Conservation (phyloP, 169 alveolate genomes). For the Cystoisospora suis region DNA sequence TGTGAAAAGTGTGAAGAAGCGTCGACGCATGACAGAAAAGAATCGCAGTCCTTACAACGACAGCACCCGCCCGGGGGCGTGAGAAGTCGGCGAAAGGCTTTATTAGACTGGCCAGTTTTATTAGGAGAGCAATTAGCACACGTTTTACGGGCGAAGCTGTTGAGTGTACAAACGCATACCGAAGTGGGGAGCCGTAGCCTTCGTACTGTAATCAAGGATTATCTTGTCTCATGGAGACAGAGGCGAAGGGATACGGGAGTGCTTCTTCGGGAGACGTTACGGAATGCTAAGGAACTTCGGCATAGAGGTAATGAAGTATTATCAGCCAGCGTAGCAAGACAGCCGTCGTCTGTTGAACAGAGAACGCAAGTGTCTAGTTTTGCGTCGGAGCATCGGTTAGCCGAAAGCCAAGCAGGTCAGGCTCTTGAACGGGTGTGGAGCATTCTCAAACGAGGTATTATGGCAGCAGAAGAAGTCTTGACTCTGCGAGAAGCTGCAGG, state of each 20-base stretch:
- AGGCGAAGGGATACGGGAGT: not conserved
- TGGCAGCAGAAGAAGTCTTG: conserved; percentile 3
- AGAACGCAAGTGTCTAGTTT: not conserved
- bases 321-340: too few relatives aligned
- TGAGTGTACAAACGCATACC: not conserved
- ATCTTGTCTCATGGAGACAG: not conserved
- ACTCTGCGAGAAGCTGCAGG: not conserved
- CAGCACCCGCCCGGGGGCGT: not conserved
- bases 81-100: not conserved
- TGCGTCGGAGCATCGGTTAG: not conserved
- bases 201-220: not conserved
- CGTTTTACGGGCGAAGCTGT: not conserved
- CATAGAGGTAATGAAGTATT: not conserved
- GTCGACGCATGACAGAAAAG: too few relatives aligned
- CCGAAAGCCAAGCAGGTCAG: not conserved
- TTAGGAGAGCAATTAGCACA: not conserved
- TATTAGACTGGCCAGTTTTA: not conserved
- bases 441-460: not conserved
- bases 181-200: not conserved
- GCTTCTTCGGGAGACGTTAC: not conserved
- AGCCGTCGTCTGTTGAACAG: not conserved
- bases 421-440: not conserved
- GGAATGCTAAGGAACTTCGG: not conserved
- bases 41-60: too few relatives aligned
- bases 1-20: too few relatives aligned